Conservation (phyloP, 73 alveolate species). For the Blepharisma japonicum region DNA sequence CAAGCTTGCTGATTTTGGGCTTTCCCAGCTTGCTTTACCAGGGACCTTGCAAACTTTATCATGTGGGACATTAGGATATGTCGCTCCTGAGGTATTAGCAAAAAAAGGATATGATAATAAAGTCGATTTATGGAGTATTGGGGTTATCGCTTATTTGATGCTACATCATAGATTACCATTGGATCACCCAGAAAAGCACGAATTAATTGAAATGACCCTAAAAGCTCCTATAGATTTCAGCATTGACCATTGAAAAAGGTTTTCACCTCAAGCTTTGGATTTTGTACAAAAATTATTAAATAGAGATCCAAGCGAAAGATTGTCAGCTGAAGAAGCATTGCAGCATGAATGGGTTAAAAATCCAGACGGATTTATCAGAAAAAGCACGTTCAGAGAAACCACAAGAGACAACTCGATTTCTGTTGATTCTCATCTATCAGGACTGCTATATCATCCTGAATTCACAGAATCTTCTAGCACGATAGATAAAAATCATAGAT, state of each 20-base stretch:
- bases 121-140: constrained; percentile 66
- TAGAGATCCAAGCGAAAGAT: constrained; percentile 32
- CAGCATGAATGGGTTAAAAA: constrained; percentile 38
- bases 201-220: neutral
- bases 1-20: constrained; percentile 76
- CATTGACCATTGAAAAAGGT: neutral
- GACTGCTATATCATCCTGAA: no score
- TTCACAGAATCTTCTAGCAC: no score
- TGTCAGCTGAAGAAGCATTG: constrained; percentile 40
- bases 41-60: constrained; percentile 50
- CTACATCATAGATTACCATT: neutral
- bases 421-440: no score
- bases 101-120: constrained; percentile 48
- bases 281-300: constrained; percentile 20
- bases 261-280: constrained; percentile 23
- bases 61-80: constrained; percentile 70
- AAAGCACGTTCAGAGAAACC: no score
- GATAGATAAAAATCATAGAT: no score
- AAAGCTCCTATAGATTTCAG: neutral
- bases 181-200: neutral
- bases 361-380: neutral
- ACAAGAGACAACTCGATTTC: no score
- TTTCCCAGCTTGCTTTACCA: constrained; percentile 58
- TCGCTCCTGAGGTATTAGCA: constrained; percentile 62
- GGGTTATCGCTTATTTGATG: constrained; percentile 44